Conservation (phyloP, 768 basidiomycete species). For the Naganishia onofrii region DNA sequence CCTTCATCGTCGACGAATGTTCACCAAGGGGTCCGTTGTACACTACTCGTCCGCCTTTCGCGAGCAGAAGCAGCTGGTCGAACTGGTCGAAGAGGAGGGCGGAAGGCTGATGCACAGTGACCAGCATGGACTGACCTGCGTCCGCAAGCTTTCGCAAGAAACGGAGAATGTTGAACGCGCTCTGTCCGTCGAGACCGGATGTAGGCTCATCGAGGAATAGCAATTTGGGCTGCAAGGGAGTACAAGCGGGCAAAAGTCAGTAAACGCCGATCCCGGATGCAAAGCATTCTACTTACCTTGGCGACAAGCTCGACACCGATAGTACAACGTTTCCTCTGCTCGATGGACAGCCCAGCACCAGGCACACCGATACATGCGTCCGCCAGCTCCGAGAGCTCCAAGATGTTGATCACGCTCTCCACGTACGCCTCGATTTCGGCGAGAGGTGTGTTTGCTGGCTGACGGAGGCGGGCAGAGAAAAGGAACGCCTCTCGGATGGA, state of each 20-base stretch:
- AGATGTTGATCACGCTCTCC: conserved; percentile 49
- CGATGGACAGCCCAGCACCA: conserved; percentile 53
- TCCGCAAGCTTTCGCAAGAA: conserved; percentile 73
- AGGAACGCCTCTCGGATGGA: conserved; percentile 52
- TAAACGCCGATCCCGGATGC: conserved; percentile 11
- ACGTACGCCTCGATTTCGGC: conserved; percentile 50
- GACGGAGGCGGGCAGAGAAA: conserved; percentile 51
- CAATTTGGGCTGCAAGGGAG: conserved; percentile 57
- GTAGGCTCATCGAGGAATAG: conserved; percentile 75
- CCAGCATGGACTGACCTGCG: conserved; percentile 66
- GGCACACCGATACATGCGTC: conserved; percentile 64
- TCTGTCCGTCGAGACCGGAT: conserved; percentile 63
- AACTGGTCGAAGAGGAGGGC: conserved; percentile 76
- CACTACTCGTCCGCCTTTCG: conserved; percentile 65
- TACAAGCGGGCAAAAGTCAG: conserved; percentile 16
- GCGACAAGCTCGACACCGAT: conserved; percentile 80
- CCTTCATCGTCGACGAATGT: conserved; percentile 21
- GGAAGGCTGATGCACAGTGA: conserved; percentile 62
- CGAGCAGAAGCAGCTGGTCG: conserved; percentile 69
- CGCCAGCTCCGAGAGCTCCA: conserved; percentile 64
- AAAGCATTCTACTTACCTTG: conserved; percentile 51
- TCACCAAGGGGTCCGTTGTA: conserved; percentile 28
- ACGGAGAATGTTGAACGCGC: conserved; percentile 67
- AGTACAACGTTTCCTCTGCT: conserved; percentile 64
- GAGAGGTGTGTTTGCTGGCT: conserved; percentile 41